Percentiles rank a stretch among this genome's conserved stretches.
Evolutionary conservation across 164 flowering plant genomes (phyloP).

Genomic region (Liriodendron chinense): DNA sequence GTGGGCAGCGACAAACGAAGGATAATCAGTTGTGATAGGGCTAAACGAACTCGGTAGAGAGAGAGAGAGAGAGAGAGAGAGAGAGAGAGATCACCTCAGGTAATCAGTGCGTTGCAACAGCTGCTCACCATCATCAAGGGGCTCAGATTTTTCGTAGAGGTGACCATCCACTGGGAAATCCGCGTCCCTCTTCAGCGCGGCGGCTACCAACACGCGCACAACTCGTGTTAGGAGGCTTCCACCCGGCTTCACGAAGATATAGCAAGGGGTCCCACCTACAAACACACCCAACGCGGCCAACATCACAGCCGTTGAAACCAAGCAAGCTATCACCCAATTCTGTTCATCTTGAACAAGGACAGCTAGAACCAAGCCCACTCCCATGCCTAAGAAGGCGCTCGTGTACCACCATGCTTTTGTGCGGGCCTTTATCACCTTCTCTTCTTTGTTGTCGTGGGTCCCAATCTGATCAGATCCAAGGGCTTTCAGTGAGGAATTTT

Average conservation of each 20-base stretch:
- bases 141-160: neutral
- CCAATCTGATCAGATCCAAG: slow-evolving; percentile 18
- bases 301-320: slow-evolving; percentile 2
- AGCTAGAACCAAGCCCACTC: slow-evolving; percentile 11
- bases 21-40: no score
- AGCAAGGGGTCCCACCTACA: neutral
- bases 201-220: neutral
- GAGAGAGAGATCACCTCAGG: neutral
- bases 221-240: slow-evolving; percentile 3
- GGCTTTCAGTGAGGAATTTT: slow-evolving; percentile 9
- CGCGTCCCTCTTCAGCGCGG: neutral
- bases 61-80: no score
- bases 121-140: neutral
- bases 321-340: slow-evolving; percentile 11
- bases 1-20: no score
- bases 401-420: slow-evolving; percentile 17
- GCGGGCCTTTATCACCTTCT: neutral
- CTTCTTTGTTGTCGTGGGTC: neutral
- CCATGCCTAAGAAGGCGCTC: slow-evolving; percentile 13
- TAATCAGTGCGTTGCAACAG: neutral
- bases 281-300: slow-evolving; percentile 9
- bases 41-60: no score
- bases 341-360: slow-evolving; percentile 5
- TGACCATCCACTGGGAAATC: neutral
- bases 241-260: neutral